These are phyloP conservation scores for Coleophoma eucalyptorum DNA, from an alignment of 2,329 filamentous ascomycete genomes.

Conservation along the genomic window DNA sequence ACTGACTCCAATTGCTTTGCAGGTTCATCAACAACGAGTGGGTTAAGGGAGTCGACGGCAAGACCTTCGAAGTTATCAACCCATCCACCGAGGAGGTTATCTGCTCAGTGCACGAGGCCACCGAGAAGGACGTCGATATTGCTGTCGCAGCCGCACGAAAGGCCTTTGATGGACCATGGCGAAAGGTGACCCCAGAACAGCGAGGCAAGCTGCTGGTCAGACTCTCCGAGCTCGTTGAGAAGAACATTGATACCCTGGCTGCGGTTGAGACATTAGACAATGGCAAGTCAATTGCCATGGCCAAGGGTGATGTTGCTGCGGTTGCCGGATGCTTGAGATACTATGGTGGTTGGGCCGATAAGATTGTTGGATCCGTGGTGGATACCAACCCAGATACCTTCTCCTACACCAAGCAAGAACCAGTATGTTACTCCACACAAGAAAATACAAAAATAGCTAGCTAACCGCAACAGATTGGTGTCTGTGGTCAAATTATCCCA, in stretches of 20 bases:
- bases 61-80: constrained; percentile 92
- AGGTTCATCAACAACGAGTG: constrained; percentile 87
- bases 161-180: constrained; percentile 76
- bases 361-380: constrained; percentile 66
- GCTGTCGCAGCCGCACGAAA: constrained; percentile 83
- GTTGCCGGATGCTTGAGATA: constrained; percentile 74
- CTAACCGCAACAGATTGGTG: constrained; percentile 42
- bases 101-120: constrained; percentile 76
- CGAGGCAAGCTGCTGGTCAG: constrained; percentile 69
- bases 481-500: constrained; percentile 70
- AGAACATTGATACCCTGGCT: constrained; percentile 72
- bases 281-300: constrained; percentile 75
- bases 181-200: constrained; percentile 61
- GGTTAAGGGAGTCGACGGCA: constrained; percentile 77
- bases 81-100: constrained; percentile 82
- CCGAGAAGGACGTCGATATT: constrained; percentile 79
- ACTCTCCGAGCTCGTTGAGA: constrained; percentile 76
- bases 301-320: constrained; percentile 68
- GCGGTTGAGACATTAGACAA: constrained; percentile 86
- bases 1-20: neutral
- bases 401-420: constrained; percentile 66
- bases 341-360: constrained; percentile 74
- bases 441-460: neutral
- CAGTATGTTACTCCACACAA: constrained; percentile 31
- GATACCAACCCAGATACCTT: constrained; percentile 62